A percentile compares a stretch with the other conserved stretches of the same genome.
Evolutionary conservation across 2,329 filamentous ascomycete species (phyloP).

Genomic region (Mariannaea elegans): DNA sequence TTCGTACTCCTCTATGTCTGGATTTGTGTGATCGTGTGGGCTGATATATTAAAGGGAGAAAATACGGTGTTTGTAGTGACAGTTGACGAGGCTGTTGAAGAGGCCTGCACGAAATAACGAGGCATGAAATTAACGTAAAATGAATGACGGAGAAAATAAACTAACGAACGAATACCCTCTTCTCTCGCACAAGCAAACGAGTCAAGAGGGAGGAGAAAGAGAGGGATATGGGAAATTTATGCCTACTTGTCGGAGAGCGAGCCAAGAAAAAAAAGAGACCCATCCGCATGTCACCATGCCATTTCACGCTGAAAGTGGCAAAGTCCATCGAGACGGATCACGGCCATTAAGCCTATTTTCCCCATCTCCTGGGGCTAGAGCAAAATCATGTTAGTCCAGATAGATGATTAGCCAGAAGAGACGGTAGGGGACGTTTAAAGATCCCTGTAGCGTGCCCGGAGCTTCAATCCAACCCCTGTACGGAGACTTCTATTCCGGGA

Average conservation of each 20-base stretch:
- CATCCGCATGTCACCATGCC: background rate
- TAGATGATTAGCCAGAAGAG: background rate
- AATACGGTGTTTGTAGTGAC: background rate
- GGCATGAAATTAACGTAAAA: background rate
- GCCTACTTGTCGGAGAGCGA: background rate
- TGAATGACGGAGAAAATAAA: background rate
- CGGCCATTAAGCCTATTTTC: background rate
- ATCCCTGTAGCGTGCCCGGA: background rate
- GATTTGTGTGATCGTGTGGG: background rate
- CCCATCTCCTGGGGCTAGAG: background rate
- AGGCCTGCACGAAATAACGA: background rate
- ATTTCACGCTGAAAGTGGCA: background rate
- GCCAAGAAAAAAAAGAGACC: background rate
- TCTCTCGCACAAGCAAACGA: background rate
- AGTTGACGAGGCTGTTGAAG: background rate
- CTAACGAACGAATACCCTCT: background rate
- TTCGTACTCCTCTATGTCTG: background rate
- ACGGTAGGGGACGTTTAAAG: background rate
- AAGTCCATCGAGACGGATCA: background rate
- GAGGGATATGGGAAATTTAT: slow-evolving; percentile 2
- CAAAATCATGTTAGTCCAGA: slow-evolving; percentile 1
- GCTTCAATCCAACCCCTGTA: background rate
- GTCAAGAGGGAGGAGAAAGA: background rate
- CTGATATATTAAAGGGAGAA: background rate
- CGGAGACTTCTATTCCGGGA: slow-evolving; percentile 20